Conservation (phyloP, 2,329 filamentous ascomycete genomes). For the Bipolaris zeicola region DNA sequence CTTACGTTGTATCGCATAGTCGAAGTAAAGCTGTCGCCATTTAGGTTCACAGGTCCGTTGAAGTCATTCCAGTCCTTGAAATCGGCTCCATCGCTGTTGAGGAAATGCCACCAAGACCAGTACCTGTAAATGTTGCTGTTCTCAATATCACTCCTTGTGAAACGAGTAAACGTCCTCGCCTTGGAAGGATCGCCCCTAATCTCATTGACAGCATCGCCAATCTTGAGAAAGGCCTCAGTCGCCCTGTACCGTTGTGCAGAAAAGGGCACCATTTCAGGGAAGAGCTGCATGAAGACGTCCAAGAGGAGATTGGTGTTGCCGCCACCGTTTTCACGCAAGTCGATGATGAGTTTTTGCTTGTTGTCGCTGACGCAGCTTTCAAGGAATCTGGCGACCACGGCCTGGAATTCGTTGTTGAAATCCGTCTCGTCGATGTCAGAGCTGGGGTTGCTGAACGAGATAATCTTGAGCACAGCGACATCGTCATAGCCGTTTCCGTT, state of each 20-base stretch:
- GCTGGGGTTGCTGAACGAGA: conserved; percentile 42
- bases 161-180: conserved; percentile 8
- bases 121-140: conserved; percentile 20
- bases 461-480: conserved; percentile 53
- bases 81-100: conserved; percentile 31
- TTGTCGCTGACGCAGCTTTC: conserved; percentile 50
- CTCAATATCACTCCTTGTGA: conserved; percentile 12
- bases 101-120: conserved; percentile 34
- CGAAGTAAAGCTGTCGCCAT: conserved; percentile 48
- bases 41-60: conserved; percentile 47
- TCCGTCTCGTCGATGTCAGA: conserved; percentile 15
- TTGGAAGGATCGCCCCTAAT: conserved; percentile 23
- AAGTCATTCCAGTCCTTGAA: conserved; percentile 54
- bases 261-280: conserved; percentile 53
- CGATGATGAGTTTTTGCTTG: conserved; percentile 66
- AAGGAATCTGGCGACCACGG: conserved; percentile 51
- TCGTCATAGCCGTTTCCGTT: conserved; percentile 39
- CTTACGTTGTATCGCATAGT: conserved; percentile 42
- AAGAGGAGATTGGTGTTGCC: conserved; percentile 50
- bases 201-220: conserved; percentile 30
- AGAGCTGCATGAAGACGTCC: conserved; percentile 57
- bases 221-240: conserved; percentile 21
- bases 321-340: conserved; percentile 65
- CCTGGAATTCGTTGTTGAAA: conserved; percentile 37
- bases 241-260: conserved; percentile 32